Base-by-base conservation (phyloP, 768 basidiomycete species). In the Pisolithus tinctorius region DNA sequence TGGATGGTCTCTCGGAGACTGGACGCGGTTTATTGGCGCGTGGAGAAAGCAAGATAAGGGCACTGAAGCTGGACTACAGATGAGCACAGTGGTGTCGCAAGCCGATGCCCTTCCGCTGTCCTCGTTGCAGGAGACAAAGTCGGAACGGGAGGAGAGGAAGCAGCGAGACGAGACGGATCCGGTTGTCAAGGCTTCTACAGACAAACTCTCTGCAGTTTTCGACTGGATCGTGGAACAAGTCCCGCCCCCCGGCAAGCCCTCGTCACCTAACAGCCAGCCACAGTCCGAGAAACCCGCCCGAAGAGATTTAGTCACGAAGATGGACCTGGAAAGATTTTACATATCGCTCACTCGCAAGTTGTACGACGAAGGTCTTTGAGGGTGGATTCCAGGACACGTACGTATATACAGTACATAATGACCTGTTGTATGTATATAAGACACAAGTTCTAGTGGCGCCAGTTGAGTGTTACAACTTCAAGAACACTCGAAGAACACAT, bases 271-370 rank as follows among this genome's bases (percentile, higher is more conserved):
- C 54, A 56, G 53, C 51, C 26, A 45, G 23, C 29, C 20, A 23
- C 29, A 23, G 4, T 57, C 60, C 46, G 59, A 58, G 54, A 58
- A 62, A 49, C 56, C 59, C 56, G 63, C 49, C 36, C 73, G 62
- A 60, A 77, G 74, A 34, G 85, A 87, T 53, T 61, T 84, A 13
- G 75, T 71, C 48, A 77, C 76, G 51, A 86, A 86, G 69, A 78
- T 80, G 59, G 88, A 93, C 63, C 68, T 97, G 62, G 93, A 94
- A 64, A 72, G 84, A 59, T 90, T 99, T 68, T 95, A 95, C 66
- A 77, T 96, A 31, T 89, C 93, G 6, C 67, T 98, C 42, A 81
- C 88, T 56, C 79, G 87, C 67, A 95, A 91, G 71, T 68, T 99
- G 70, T 92, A 93, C 58, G 88, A 97, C 52, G 92, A 96, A 63